These are phyloP conservation scores for Fonsecaea erecta DNA, from an alignment of 2,329 filamentous ascomycete species.

Conservation along the genomic window DNA sequence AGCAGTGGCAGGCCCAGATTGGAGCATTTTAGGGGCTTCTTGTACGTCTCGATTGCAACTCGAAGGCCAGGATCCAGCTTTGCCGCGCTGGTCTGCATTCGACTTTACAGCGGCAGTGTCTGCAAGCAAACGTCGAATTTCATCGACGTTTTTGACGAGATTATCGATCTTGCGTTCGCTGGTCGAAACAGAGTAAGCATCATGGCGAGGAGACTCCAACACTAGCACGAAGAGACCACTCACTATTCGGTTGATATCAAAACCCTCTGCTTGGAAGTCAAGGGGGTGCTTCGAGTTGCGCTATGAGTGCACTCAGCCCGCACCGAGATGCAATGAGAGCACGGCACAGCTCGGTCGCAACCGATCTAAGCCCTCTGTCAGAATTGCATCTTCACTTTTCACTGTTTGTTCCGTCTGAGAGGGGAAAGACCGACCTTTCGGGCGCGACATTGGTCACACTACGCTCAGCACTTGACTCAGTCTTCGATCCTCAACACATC, in stretches of 20 bases:
- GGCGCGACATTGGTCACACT: constrained; percentile 44
- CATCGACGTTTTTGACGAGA: constrained; percentile 21
- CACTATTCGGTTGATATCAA: constrained; percentile 48
- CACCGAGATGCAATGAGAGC: constrained; percentile 44
- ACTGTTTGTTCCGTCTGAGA: background rate
- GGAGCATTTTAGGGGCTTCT: too few relatives aligned
- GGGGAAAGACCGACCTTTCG: constrained; percentile 38
- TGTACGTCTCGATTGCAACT: constrained; percentile 7
- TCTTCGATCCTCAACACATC: background rate
- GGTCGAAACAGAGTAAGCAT: constrained; percentile 40
- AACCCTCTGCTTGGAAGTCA: constrained; percentile 42
- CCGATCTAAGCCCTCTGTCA: constrained; percentile 36
- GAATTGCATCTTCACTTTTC: background rate
- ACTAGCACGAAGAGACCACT: constrained; percentile 12
- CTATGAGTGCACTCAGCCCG: constrained; percentile 44
- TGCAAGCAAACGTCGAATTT: constrained; percentile 39
- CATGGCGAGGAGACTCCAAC: background rate
- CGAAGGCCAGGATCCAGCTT: background rate
- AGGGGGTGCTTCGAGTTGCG: constrained; percentile 31
- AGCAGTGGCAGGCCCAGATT: too few relatives aligned
- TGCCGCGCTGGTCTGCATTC: constrained; percentile 19
- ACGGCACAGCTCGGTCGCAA: constrained; percentile 43
- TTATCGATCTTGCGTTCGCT: constrained; percentile 35
- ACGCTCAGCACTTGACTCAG: background rate
- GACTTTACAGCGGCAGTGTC: too few relatives aligned